Percentiles rank a stretch among this genome's conserved stretches.
These are phyloP conservation scores for Eutrema salsugineum DNA, from an alignment of 441 rosid species.

Conservation along the genomic window DNA sequence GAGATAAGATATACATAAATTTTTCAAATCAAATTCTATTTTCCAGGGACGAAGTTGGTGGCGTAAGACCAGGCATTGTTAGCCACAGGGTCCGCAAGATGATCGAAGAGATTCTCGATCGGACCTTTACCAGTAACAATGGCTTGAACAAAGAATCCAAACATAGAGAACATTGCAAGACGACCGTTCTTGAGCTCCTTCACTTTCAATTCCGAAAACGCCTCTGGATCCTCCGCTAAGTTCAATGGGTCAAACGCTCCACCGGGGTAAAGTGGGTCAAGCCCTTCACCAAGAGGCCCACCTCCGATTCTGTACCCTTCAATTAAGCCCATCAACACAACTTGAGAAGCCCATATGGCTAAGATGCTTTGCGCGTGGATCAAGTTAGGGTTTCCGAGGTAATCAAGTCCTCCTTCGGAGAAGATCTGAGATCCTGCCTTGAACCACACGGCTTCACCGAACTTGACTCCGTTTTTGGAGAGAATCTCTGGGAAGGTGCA, in stretches of 20 bases:
- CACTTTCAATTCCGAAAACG: slow-evolving; percentile 79
- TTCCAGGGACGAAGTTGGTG: slow-evolving; percentile 30
- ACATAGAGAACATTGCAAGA: slow-evolving; percentile 93
- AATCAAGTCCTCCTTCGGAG: slow-evolving; percentile 31
- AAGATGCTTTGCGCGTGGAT: slow-evolving; percentile 32
- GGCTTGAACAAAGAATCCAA: slow-evolving; percentile 91
- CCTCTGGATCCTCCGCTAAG: slow-evolving; percentile 84
- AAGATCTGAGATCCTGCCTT: slow-evolving; percentile 30
- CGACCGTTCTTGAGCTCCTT: slow-evolving; percentile 94
- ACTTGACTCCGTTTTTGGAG: slow-evolving; percentile 24
- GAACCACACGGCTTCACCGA: slow-evolving; percentile 32
- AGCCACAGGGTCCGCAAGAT: slow-evolving; percentile 84
- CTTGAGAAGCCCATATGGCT: slow-evolving; percentile 27
- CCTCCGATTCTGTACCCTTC: slow-evolving; percentile 33
- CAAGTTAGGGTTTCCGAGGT: slow-evolving; percentile 31
- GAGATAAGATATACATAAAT: not conserved
- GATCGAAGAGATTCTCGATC: slow-evolving; percentile 81
- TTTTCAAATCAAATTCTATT: not conserved
- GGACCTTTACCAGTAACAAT: slow-evolving; percentile 94
- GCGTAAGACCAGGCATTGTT: slow-evolving; percentile 51
- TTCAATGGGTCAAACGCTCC: slow-evolving; percentile 93
- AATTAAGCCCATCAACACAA: slow-evolving; percentile 15
- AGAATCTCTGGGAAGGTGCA: slow-evolving; percentile 29
- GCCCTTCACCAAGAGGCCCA: slow-evolving; percentile 31
- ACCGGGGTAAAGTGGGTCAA: slow-evolving; percentile 91